A percentile compares a stretch with the other conserved stretches of the same genome.
phyloP scores from a whole-genome alignment of 2,329 filamentous ascomycete species.

The Fusarium paranaense region DNA sequence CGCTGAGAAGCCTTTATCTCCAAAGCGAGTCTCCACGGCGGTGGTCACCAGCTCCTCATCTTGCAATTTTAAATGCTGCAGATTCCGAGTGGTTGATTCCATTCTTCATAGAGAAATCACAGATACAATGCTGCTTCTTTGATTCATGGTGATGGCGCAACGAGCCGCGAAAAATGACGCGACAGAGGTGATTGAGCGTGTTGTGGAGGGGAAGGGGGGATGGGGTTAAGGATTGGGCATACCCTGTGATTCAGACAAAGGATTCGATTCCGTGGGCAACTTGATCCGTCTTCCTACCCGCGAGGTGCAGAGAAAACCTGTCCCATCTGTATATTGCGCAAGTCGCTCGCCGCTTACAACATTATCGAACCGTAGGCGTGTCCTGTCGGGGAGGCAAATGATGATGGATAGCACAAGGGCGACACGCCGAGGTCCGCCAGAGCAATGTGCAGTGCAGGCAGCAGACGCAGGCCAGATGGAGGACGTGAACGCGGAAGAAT shows the following conservation, averaged over 20 bases:
- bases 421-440: slow-evolving; percentile 26
- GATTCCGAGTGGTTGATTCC: slow-evolving; percentile 39
- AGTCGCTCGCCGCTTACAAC: slow-evolving; percentile 50
- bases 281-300: slow-evolving; percentile 45
- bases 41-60: slow-evolving; percentile 40
- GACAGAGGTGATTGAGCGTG: slow-evolving; percentile 32
- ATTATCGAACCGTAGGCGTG: slow-evolving; percentile 45
- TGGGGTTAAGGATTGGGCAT: slow-evolving; percentile 46
- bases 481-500: slow-evolving; percentile 27
- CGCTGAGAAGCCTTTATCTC: slow-evolving; percentile 35
- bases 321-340: slow-evolving; percentile 44
- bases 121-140: slow-evolving; percentile 45
- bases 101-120: slow-evolving; percentile 47
- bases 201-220: slow-evolving; percentile 29
- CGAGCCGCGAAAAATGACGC: slow-evolving; percentile 36
- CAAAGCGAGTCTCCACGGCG: slow-evolving; percentile 40
- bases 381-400: slow-evolving; percentile 39
- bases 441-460: slow-evolving; percentile 16
- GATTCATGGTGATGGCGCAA: slow-evolving; percentile 39
- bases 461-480: slow-evolving; percentile 22
- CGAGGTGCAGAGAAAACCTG: slow-evolving; percentile 29
- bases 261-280: slow-evolving; percentile 34
- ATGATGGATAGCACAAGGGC: slow-evolving; percentile 39
- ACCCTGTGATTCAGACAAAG: slow-evolving; percentile 46
- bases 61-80: slow-evolving; percentile 47